Conservation (phyloP, 2,329 filamentous ascomycete species). For the Aspergillus sp. region DNA sequence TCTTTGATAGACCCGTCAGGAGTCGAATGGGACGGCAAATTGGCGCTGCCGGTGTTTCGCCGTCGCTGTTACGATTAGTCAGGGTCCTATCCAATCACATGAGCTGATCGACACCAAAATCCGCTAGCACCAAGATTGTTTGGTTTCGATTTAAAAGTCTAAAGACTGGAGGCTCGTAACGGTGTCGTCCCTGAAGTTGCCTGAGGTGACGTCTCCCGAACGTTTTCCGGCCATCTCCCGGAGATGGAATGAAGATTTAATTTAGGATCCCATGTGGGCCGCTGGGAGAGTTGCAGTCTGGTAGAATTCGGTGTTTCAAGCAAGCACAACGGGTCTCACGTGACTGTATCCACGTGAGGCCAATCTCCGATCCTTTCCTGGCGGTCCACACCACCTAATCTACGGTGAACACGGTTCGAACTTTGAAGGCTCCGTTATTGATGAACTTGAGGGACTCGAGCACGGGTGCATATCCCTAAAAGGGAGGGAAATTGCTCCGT, state of each 20-base stretch:
- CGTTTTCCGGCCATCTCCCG: neutral
- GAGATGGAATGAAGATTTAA: neutral
- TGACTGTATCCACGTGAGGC: neutral
- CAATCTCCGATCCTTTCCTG: neutral
- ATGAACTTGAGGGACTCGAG: neutral
- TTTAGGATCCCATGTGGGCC: neutral
- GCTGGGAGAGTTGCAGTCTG: neutral
- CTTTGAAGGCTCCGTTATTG: neutral
- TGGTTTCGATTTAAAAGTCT: neutral
- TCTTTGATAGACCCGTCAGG: neutral
- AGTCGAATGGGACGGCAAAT: neutral
- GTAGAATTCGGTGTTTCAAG: neutral
- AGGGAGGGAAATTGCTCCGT: neutral
- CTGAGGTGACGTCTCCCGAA: neutral
- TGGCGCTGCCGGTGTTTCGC: neutral
- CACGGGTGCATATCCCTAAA: neutral
- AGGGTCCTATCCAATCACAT: neutral
- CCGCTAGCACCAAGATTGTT: neutral
- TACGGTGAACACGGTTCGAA: neutral
- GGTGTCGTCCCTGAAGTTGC: neutral
- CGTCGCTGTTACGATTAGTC: neutral
- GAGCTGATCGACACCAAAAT: neutral
- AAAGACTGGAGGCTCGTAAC: neutral
- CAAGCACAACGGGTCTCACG: neutral
- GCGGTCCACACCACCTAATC: neutral